Evolutionary conservation across 352 stramenopile species (phyloP), one percentile per base, ranked within the genome.

Genomic region (Pythium monospermum): DNA sequence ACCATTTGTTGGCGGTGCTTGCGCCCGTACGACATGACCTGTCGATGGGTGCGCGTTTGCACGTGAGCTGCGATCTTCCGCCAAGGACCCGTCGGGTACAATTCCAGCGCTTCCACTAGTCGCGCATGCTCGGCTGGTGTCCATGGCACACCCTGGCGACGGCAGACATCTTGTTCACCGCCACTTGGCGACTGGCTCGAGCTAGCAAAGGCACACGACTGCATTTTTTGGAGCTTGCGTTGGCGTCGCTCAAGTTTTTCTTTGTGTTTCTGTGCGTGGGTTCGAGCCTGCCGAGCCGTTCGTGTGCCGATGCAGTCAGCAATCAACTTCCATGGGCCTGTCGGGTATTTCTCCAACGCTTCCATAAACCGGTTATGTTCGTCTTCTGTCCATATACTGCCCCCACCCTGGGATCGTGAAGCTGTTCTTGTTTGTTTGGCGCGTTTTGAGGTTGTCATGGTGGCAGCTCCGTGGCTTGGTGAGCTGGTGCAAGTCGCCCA

Each of bases 1-100:
- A n/a, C n/a, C 30, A 83, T 80, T 47, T 71, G 70, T 40, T 83
- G 66, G 6, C 72, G 64, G 57, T 81, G 78, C 48, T 83, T 83
- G 25, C 80, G 72, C 8, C 67, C 69, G 32, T 83, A 69, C n/a
- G 66, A 75, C 69, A 82, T 79, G 8, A 66, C 80, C 51, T 79
- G 73, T 10, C 69, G 59, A 6, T 61, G 52, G 15, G 74, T 73
- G 15, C 68, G 65, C 1, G 72, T 81, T 31, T 71, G 61, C 0
- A 84, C 70, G 28, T 68, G 66, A 22, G 46, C 51, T 6, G 73
- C 68, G 45, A 84, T 79, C 26, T 61, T 49, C 43, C 71, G 68
- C 70, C 73, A 84, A 1, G 70, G 68, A 1, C 69, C 73, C 0
- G 59, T 57, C 6, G 72, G 70, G 53, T 69, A 81, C 39, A 79